Evolutionary conservation across 164 flowering plant genomes (phyloP).

Genomic region (Vitis labrusca): DNA sequence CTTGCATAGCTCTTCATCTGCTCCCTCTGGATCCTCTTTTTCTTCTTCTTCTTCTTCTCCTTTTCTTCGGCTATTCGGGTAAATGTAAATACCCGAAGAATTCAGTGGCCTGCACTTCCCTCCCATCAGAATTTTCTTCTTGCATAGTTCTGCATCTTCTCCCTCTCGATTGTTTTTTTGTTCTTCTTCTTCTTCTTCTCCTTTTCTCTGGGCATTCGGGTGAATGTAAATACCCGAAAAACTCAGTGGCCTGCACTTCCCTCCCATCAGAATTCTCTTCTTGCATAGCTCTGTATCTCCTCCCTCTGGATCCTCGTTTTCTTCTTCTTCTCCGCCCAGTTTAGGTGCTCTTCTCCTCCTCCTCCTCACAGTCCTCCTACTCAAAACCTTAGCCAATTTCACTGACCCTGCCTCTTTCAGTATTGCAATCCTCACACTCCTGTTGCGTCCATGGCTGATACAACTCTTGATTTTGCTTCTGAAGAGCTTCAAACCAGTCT

Average conservation of each 20-base stretch:
- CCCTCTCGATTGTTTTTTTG: too few species aligned
- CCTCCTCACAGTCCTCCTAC: neutral
- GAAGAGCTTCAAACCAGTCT: neutral
- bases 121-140: too few species aligned
- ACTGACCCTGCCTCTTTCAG: neutral
- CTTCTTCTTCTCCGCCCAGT: neutral
- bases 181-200: too few species aligned
- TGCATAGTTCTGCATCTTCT: too few species aligned
- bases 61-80: neutral
- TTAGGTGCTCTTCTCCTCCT: neutral
- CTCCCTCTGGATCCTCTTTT: constrained; percentile 3
- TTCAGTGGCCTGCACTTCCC: too few species aligned
- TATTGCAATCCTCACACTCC: neutral
- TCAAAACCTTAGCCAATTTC: neutral
- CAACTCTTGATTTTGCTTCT: neutral
- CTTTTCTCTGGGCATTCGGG: too few species aligned
- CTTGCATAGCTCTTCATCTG: constrained; percentile 52
- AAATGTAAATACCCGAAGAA: too few species aligned
- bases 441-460: too few species aligned
- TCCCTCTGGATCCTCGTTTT: constrained; percentile 1
- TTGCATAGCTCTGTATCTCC: constrained; percentile 49
- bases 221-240: constrained; percentile 20
- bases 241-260: constrained; percentile 46
- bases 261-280: constrained; percentile 69
- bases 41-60: neutral